These are phyloP conservation scores for Calendula officinalis DNA, from an alignment of 129 eudicot genomes.

Conservation along the genomic window DNA sequence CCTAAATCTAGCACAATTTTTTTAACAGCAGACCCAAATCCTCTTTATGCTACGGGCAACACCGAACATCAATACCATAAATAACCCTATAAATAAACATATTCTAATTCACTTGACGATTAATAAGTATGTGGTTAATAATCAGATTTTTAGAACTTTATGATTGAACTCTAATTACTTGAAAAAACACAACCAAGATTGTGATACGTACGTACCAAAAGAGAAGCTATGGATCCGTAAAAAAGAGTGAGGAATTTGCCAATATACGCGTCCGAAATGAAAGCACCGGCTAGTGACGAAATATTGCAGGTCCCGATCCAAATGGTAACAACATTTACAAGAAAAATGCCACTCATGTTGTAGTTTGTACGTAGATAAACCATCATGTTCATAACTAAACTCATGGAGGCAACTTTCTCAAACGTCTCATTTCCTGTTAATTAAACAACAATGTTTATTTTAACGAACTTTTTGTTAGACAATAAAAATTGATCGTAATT, in stretches of 20 bases:
- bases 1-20: no score
- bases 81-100: no score
- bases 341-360: conserved; percentile 54
- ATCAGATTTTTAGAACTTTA: no score
- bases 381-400: conserved; percentile 57
- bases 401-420: conserved; percentile 74
- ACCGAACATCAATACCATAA: no score
- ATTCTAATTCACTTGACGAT: no score
- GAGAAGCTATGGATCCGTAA: conserved; percentile 45
- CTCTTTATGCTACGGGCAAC: no score
- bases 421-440: conserved; percentile 57
- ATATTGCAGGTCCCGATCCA: conserved; percentile 56
- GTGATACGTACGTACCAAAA: conserved; percentile 39
- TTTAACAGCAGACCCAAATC: no score
- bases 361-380: conserved; percentile 56
- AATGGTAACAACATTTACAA: conserved; percentile 62
- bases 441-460: neutral
- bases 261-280: conserved; percentile 50
- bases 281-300: conserved; percentile 54
- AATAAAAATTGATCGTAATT: neutral
- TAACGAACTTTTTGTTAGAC: neutral
- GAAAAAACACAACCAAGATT: neutral
- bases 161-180: neutral
- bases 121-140: no score
- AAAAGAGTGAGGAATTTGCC: conserved; percentile 65